Evolutionary conservation across 805 yeast species (phyloP).

Genomic region (Henningerozyma blattae): DNA sequence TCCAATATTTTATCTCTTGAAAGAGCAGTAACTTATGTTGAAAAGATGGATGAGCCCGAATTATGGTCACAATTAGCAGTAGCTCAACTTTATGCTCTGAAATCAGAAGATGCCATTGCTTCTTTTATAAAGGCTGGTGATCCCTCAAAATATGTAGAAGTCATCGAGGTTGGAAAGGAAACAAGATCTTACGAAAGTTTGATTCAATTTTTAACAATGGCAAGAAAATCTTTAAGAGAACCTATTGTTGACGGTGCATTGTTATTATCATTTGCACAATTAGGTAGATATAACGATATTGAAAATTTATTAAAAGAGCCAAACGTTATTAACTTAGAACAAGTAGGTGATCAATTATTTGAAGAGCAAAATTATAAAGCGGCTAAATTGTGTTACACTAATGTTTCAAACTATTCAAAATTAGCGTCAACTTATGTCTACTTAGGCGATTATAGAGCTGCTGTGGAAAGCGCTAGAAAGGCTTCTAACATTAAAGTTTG

Average conservation of each 20-base stretch:
- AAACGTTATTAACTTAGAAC: constrained; percentile 85
- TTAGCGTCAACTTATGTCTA: constrained; percentile 91
- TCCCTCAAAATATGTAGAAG: constrained; percentile 80
- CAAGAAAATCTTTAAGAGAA: constrained; percentile 83
- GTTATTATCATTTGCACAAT: constrained; percentile 73
- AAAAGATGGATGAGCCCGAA: constrained; percentile 72
- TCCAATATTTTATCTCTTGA: constrained; percentile 91
- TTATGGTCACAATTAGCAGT: constrained; percentile 92
- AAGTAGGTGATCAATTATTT: constrained; percentile 84
- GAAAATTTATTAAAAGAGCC: constrained; percentile 74
- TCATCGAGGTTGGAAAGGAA: constrained; percentile 87
- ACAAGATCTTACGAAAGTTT: constrained; percentile 95
- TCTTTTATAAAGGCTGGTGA: constrained; percentile 89
- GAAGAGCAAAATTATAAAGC: constrained; percentile 78
- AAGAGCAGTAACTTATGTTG: constrained; percentile 89
- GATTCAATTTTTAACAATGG: constrained; percentile 76
- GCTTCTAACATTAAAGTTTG: constrained; percentile 89
- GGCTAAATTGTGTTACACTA: constrained; percentile 77
- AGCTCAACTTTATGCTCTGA: constrained; percentile 89
- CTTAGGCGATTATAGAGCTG: constrained; percentile 85
- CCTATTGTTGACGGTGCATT: constrained; percentile 88
- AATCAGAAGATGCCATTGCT: constrained; percentile 83
- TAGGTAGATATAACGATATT: constrained; percentile 65
- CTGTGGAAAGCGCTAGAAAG: constrained; percentile 98
- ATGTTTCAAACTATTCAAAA: constrained; percentile 87